Base-by-base conservation (phyloP, 371 early-diverging fungal species). In the Rhizopus delemar region DNA sequence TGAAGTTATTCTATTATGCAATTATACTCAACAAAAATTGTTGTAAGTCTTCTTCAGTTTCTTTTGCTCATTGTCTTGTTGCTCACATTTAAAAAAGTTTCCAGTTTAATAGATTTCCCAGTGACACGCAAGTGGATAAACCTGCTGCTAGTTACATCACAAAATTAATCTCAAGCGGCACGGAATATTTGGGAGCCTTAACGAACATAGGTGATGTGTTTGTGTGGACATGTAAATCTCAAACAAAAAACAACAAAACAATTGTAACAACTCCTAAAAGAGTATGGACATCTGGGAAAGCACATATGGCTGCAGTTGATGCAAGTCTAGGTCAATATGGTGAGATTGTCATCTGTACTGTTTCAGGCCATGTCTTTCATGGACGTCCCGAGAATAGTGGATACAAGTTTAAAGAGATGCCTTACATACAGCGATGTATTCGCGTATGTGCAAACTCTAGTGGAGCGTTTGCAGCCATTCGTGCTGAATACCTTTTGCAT, bases 391-490 rank as follows among this genome's bases (percentile, higher is more conserved):
- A 59, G 4, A 32, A 49, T 11, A 50, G 50, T 15, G 48, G 54
- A 1, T 75, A 75, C 57, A 74, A 66, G 28, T 78, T 69, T 36
- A 62, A 32, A n/a, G 69, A 73, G 9, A 56, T 84, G 8, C 78
- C 80, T 3, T 67, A 73, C 46, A 59, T 86, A 9, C 83, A 86
- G 39, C 68, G 84, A 28, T 73, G 79, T 41, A 74, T 86, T 7
- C 69, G 63, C 31, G 86, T 86, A 0, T 71, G 73, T 33, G 81
- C 81, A 3, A 86, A 75, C 55, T 73, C 83, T 12, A 80, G 80
- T 46, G 83, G 82, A n/a, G 81, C 86, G 8, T 86, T 79, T 75
- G 82, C 80, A 29, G 86, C 82, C 2, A 46, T 86, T 28, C 76
- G 84, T n/a, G 70, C 84, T 3, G 86, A 83, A 22, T 60, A 68